These are phyloP conservation scores for Vanrija humicola DNA, from an alignment of 1,284 basidiomycete genomes.

Conservation along the genomic window DNA sequence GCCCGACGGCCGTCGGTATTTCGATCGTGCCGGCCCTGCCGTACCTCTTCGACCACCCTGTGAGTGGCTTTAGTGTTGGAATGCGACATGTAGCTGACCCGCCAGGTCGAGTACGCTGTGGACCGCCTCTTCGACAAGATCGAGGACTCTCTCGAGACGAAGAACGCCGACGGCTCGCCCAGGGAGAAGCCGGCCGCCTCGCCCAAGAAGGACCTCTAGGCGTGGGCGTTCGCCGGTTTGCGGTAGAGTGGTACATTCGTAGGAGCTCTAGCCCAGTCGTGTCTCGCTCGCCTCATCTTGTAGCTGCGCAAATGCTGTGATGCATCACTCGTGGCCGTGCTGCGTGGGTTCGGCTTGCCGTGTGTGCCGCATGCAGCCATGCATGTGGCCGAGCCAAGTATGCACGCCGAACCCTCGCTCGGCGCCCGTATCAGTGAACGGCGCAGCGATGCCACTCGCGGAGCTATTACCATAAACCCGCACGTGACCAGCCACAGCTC, in stretches of 20 bases:
- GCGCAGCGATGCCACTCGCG: neutral
- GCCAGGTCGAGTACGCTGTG: conserved; percentile 52
- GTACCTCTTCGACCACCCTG: conserved; percentile 77
- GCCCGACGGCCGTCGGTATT: conserved; percentile 60
- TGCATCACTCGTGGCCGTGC: too few species aligned
- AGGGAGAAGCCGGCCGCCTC: neutral
- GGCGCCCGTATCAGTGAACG: too few species aligned
- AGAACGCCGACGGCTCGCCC: neutral
- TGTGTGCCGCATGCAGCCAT: too few species aligned
- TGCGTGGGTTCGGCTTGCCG: too few species aligned
- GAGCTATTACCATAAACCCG: neutral
- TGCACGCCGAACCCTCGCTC: too few species aligned
- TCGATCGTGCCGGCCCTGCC: conserved; percentile 75
- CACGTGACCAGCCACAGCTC: neutral
- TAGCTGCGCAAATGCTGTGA: too few species aligned
- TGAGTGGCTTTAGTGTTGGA: conserved; percentile 16
- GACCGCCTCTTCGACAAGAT: conserved; percentile 53
- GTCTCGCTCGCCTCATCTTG: too few species aligned
- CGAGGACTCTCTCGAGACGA: conserved; percentile 42
- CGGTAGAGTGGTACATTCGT: too few species aligned
- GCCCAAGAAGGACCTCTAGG: neutral
- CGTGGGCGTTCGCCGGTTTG: too few species aligned
- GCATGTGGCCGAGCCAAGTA: too few species aligned
- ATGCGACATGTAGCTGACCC: conserved; percentile 10
- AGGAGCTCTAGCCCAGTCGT: too few species aligned